phyloP scores from a whole-genome alignment of 257 asterid genomes.

The Galeopsis tetrahit region DNA sequence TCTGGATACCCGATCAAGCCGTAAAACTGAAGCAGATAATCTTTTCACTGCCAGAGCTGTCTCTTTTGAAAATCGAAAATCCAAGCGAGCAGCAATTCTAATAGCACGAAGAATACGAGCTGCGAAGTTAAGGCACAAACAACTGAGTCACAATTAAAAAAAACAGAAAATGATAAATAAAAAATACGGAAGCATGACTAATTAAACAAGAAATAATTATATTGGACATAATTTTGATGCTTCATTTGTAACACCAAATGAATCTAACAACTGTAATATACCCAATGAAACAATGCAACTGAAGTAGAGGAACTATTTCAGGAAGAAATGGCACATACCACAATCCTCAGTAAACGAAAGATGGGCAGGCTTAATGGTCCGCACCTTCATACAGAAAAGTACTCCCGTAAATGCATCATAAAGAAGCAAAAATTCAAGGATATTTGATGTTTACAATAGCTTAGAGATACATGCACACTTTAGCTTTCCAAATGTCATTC shows the following conservation, averaged over 20 bases:
- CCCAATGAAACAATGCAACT: slow-evolving; percentile 8
- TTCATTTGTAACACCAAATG: not conserved
- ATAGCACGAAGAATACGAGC: slow-evolving; percentile 93
- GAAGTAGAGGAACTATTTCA: slow-evolving; percentile 20
- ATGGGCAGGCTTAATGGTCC: slow-evolving; percentile 68
- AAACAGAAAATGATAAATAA: slow-evolving; percentile 19
- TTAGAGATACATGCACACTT: slow-evolving; percentile 83
- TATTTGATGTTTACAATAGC: slow-evolving; percentile 30
- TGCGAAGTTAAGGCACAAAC: slow-evolving; percentile 36
- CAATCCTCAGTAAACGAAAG: slow-evolving; percentile 78
- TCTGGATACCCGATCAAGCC: slow-evolving; percentile 73
- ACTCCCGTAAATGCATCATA: slow-evolving; percentile 31
- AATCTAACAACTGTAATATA: not conserved
- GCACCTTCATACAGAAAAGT: slow-evolving; percentile 54
- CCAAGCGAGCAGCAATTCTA: slow-evolving; percentile 81
- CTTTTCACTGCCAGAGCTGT: slow-evolving; percentile 64
- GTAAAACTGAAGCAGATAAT: slow-evolving; percentile 57
- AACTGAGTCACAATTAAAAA: not conserved
- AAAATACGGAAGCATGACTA: not conserved
- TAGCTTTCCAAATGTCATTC: slow-evolving; percentile 76
- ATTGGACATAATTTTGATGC: slow-evolving; percentile 23
- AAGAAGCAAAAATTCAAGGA: slow-evolving; percentile 23
- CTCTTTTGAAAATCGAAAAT: slow-evolving; percentile 66
- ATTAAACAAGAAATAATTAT: slow-evolving; percentile 15
- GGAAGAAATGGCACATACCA: slow-evolving; percentile 48